Evolutionary conservation across 257 asterid genomes (phyloP).

Genomic region (Henckelia pumila): DNA sequence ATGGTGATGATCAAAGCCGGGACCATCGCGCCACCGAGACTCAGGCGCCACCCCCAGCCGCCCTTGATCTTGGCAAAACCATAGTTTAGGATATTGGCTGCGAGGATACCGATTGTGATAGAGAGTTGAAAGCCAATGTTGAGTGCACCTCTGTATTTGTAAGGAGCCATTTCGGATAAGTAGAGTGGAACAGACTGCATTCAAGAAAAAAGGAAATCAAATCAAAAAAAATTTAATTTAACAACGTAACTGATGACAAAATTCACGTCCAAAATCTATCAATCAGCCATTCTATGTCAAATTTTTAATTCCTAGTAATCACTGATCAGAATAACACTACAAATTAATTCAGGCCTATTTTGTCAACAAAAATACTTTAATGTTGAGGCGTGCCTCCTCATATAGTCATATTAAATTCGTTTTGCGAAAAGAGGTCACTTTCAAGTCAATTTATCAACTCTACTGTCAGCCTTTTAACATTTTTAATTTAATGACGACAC

Average conservation of each 20-base stretch:
- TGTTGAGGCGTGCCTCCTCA: no score
- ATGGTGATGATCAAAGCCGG: slow-evolving; percentile 38
- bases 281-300: no score
- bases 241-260: no score
- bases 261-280: no score
- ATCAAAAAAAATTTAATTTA: no score
- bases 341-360: no score
- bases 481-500: not conserved
- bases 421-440: no score
- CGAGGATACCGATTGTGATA: slow-evolving; percentile 10
- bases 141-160: slow-evolving; percentile 5
- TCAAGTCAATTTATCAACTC: not conserved
- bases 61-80: slow-evolving; percentile 3
- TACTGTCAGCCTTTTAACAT: not conserved
- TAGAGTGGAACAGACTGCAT: slow-evolving; percentile 15
- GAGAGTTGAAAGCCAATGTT: slow-evolving; percentile 9
- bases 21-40: slow-evolving; percentile 49
- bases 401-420: no score
- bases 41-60: slow-evolving; percentile 46
- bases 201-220: not conserved
- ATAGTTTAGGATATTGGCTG: slow-evolving; percentile 1
- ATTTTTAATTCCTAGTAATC: no score
- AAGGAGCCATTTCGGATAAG: slow-evolving; percentile 12
- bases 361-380: no score
- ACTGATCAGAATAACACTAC: no score